A percentile compares a stretch with the other conserved stretches of the same genome.
Evolutionary conservation across 208 protist species (phyloP).

Genomic region (Blastocrithidia nonstop): DNA sequence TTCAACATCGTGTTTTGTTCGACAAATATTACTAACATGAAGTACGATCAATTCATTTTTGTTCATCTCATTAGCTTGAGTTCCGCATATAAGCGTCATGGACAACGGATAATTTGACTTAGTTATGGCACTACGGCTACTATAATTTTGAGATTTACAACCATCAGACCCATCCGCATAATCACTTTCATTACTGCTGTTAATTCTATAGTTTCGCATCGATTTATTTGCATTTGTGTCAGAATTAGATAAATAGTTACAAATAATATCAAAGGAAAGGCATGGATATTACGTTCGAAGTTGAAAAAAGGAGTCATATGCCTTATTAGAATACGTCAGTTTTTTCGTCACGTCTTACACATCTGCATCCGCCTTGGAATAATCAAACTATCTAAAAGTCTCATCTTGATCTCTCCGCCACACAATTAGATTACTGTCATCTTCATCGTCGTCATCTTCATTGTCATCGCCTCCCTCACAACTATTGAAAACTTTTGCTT

Average conservation of each 20-base stretch:
- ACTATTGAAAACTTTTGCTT: not conserved
- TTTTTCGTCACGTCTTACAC: constrained; percentile 10
- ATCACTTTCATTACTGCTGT: too few relatives aligned
- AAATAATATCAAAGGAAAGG: constrained; percentile 73
- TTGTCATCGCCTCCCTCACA: constrained; percentile 14
- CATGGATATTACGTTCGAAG: constrained; percentile 80
- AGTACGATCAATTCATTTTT: constrained; percentile 92
- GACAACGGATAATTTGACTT: constrained; percentile 90
- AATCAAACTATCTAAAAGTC: constrained; percentile 2
- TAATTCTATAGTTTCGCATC: too few relatives aligned
- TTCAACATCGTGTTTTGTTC: constrained; percentile 86
- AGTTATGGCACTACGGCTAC: too few relatives aligned
- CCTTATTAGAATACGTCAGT: constrained; percentile 75
- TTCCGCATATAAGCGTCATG: constrained; percentile 88
- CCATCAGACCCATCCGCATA: too few relatives aligned
- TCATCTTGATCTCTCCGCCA: constrained; percentile 7
- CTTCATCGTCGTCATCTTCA: constrained; percentile 19
- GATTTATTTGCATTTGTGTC: too few relatives aligned
- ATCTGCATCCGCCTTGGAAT: constrained; percentile 10
- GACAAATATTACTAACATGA: constrained; percentile 84
- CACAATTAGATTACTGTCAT: constrained; percentile 16
- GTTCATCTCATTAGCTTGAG: constrained; percentile 80
- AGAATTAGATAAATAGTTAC: constrained; percentile 34
- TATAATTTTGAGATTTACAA: too few relatives aligned
- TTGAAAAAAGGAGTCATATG: constrained; percentile 85